A percentile compares a stretch with the other conserved stretches of the same genome.
phyloP scores from a whole-genome alignment of 192 early-diverging fungal genomes.

The Coemansia erecta region DNA sequence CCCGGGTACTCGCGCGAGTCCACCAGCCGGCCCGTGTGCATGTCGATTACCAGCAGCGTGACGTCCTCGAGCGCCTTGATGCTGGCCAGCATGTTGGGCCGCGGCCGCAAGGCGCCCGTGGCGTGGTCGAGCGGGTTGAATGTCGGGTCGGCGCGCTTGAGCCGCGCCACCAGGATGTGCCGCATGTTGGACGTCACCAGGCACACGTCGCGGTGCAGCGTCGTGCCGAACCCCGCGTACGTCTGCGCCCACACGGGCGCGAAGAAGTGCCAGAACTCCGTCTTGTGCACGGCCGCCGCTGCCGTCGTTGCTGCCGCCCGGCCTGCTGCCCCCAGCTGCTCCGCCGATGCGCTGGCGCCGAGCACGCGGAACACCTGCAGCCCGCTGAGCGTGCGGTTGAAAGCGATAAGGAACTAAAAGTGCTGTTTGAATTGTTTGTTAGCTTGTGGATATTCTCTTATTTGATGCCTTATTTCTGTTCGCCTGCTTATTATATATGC shows the following conservation, averaged over 20 bases:
- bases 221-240: conserved; percentile 32
- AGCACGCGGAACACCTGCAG: conserved; percentile 37
- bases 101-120: background rate
- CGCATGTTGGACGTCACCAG: conserved; percentile 28
- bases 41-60: conserved; percentile 33
- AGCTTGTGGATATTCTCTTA: too few species aligned
- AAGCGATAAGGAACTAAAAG: conserved; percentile 36
- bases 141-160: conserved; percentile 13
- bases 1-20: conserved; percentile 39
- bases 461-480: too few species aligned
- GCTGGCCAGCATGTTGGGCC: conserved; percentile 31
- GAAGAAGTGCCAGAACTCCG: conserved; percentile 49
- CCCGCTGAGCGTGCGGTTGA: conserved; percentile 38
- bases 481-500: too few species aligned
- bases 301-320: too few species aligned
- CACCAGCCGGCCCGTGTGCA: conserved; percentile 21
- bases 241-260: conserved; percentile 33
- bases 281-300: too few species aligned
- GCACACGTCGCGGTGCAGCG: conserved; percentile 50
- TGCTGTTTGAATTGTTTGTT: too few species aligned
- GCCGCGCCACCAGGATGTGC: conserved; percentile 32
- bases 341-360: conserved; percentile 22
- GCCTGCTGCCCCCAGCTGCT: conserved; percentile 20
- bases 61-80: conserved; percentile 44
- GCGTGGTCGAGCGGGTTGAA: background rate